Percentiles rank a stretch among this genome's conserved stretches.
Evolutionary conservation across 148 eudicot genomes (phyloP).

Genomic region (Persicaria tinctoria): DNA sequence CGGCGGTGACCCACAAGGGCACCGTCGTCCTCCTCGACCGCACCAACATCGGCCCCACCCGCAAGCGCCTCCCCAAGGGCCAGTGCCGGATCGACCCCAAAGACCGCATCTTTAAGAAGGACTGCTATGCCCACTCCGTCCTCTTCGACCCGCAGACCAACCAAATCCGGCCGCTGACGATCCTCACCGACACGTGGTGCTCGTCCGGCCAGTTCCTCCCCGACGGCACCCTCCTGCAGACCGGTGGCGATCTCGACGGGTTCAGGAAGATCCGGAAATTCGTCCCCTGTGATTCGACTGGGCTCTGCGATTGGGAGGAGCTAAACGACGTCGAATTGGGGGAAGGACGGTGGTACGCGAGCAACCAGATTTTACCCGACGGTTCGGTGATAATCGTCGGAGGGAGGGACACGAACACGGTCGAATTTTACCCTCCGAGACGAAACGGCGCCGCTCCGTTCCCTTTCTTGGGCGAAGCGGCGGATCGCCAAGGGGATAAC

Average conservation of each 20-base stretch:
- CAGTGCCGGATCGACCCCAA: slow-evolving; percentile 32
- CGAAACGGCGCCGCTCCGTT: slow-evolving; percentile 38
- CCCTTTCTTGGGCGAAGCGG: slow-evolving; percentile 45
- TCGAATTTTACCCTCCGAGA: slow-evolving; percentile 66
- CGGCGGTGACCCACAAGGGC: slow-evolving; percentile 67
- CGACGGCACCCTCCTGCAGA: slow-evolving; percentile 80
- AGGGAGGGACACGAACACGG: slow-evolving; percentile 37
- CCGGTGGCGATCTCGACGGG: slow-evolving; percentile 78
- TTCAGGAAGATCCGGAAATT: slow-evolving; percentile 52
- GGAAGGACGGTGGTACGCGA: slow-evolving; percentile 71
- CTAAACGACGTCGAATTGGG: slow-evolving; percentile 37
- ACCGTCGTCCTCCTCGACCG: slow-evolving; percentile 89
- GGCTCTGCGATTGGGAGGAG: slow-evolving; percentile 77
- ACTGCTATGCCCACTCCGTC: slow-evolving; percentile 84
- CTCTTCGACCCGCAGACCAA: slow-evolving; percentile 53
- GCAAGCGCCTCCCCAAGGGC: slow-evolving; percentile 28
- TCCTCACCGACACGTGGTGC: slow-evolving; percentile 98
- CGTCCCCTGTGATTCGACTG: slow-evolving; percentile 41
- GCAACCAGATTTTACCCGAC: slow-evolving; percentile 72
- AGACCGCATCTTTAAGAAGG: slow-evolving; percentile 28
- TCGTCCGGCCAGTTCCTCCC: slow-evolving; percentile 93
- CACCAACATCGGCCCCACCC: slow-evolving; percentile 63
- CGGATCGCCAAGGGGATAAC: slow-evolving; percentile 73
- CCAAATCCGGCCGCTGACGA: slow-evolving; percentile 48
- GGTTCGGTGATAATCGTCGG: slow-evolving; percentile 71